These are phyloP conservation scores for Lepidium aucheri DNA, from an alignment of 345 rosid species.

Conservation along the genomic window DNA sequence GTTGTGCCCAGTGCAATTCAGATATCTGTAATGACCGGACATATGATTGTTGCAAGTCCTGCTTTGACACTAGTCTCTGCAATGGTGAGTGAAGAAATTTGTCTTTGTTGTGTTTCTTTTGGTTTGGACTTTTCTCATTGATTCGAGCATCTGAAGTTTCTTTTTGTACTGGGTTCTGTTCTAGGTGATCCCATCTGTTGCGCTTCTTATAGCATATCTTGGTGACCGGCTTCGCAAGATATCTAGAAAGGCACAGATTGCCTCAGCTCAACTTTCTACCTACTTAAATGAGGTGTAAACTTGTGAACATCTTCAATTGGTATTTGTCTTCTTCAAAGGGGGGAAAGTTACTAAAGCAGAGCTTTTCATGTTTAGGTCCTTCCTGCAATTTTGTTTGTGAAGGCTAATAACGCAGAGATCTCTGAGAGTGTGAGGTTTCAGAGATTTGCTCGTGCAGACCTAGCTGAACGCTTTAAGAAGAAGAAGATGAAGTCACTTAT, in stretches of 20 bases:
- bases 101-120: neutral
- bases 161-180: neutral
- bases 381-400: conserved; percentile 80
- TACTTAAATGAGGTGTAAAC: conserved; percentile 71
- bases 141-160: neutral
- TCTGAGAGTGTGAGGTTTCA: conserved; percentile 66
- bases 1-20: conserved; percentile 75
- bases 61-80: conserved; percentile 62
- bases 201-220: conserved; percentile 56
- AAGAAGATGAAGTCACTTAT: conserved; percentile 87
- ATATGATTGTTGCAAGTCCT: conserved; percentile 84
- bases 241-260: conserved; percentile 65
- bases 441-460: conserved; percentile 64
- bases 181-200: conserved; percentile 70
- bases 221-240: conserved; percentile 72
- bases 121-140: neutral
- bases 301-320: neutral
- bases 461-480: conserved; percentile 51
- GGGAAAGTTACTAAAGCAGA: neutral
- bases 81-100: conserved; percentile 38
- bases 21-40: conserved; percentile 65
- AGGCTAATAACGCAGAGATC: conserved; percentile 82
- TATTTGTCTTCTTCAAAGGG: neutral
- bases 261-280: conserved; percentile 65
- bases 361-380: conserved; percentile 42